Evolutionary conservation across 495 filamentous ascomycete genomes (phyloP).

Genomic region (Mytilinidion resinicola): DNA sequence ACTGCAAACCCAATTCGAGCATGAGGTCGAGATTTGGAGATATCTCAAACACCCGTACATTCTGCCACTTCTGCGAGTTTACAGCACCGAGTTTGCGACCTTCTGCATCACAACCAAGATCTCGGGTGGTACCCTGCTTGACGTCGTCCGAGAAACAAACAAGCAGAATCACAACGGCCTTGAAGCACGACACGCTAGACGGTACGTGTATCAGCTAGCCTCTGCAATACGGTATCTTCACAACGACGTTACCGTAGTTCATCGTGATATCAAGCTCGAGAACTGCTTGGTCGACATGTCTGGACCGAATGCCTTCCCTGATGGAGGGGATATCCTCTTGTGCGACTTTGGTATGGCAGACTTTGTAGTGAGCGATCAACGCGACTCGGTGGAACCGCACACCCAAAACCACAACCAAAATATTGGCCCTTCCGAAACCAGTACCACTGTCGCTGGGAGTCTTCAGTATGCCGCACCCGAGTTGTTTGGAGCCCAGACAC

Average conservation of each 20-base stretch:
- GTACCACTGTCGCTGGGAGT: conserved; percentile 53
- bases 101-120: conserved; percentile 68
- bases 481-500: conserved; percentile 42
- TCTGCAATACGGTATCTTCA: conserved; percentile 66
- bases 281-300: conserved; percentile 64
- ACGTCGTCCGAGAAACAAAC: conserved; percentile 56
- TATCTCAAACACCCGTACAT: conserved; percentile 62
- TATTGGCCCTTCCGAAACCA: conserved; percentile 52
- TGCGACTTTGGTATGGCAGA: conserved; percentile 76
- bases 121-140: conserved; percentile 64
- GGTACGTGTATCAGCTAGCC: conserved; percentile 63
- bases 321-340: conserved; percentile 56
- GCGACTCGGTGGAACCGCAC: conserved; percentile 22
- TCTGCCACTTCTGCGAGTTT: conserved; percentile 59
- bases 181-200: conserved; percentile 46
- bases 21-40: conserved; percentile 66
- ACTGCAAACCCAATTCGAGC: conserved; percentile 66
- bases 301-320: conserved; percentile 40
- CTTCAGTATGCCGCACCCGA: conserved; percentile 64
- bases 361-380: conserved; percentile 52
- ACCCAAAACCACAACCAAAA: conserved; percentile 40
- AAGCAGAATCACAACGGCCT: conserved; percentile 42
- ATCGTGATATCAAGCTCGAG: conserved; percentile 71
- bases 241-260: conserved; percentile 64
- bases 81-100: conserved; percentile 64